Conservation (phyloP, 257 asterid genomes). For the Ophiorrhiza pumila region DNA sequence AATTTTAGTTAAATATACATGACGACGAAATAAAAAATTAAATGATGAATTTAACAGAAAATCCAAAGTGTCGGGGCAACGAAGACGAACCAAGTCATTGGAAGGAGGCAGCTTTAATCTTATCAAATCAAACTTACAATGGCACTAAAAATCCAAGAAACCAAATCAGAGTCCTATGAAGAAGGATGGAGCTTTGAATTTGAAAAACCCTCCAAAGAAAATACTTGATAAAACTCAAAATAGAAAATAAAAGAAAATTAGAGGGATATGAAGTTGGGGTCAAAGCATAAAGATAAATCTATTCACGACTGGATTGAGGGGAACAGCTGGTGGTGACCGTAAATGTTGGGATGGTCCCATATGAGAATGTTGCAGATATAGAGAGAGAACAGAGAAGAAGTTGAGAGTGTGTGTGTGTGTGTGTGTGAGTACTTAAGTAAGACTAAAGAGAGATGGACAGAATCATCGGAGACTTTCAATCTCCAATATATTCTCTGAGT, state of each 20-base stretch:
- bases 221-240: not conserved
- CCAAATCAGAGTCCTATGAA: not conserved
- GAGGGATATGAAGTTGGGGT: slow-evolving; percentile 37
- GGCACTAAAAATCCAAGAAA: not conserved
- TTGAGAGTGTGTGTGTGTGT: no score
- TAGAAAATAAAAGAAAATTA: not conserved
- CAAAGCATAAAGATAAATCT: slow-evolving; percentile 42
- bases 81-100: no score
- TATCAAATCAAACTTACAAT: not conserved
- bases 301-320: slow-evolving; percentile 36
- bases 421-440: no score
- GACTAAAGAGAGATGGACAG: slow-evolving; percentile 32
- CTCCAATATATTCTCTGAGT: slow-evolving; percentile 56
- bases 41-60: no score
- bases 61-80: no score
- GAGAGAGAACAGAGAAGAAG: slow-evolving; percentile 29
- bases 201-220: no score
- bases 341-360: slow-evolving; percentile 59
- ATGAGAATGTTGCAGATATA: slow-evolving; percentile 44
- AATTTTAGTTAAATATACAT: no score
- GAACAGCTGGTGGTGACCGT: slow-evolving; percentile 58
- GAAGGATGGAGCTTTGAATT: no score
- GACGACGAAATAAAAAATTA: no score
- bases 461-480: slow-evolving; percentile 67
- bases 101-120: not conserved